Conservation (phyloP, 2,329 filamentous ascomycete species). For the Stagonosporopsis vannaccii region DNA sequence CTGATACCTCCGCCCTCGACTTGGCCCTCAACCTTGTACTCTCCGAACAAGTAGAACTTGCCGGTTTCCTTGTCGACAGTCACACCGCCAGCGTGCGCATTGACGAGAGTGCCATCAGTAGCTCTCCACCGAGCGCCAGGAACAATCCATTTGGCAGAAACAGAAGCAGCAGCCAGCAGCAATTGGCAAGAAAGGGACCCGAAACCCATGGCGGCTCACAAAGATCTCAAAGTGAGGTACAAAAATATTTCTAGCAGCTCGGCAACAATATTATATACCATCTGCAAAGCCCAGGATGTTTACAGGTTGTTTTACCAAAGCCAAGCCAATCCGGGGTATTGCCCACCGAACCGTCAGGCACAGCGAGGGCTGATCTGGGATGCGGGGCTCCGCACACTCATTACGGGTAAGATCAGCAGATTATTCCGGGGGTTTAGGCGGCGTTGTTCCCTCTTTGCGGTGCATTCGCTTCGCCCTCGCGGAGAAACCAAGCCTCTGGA, state of each 20-base stretch:
- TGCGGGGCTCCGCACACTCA: constrained; percentile 35
- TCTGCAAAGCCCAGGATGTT: constrained; percentile 9
- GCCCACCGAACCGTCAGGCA: constrained; percentile 36
- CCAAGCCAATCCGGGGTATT: constrained; percentile 35
- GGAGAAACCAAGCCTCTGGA: constrained; percentile 28
- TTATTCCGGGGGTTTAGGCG: constrained; percentile 32
- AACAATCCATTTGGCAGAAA: constrained; percentile 64
- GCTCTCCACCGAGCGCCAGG: constrained; percentile 68
- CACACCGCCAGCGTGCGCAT: constrained; percentile 67
- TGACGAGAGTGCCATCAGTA: constrained; percentile 66
- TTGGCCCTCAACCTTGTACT: constrained; percentile 66
- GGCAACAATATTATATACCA: constrained; percentile 29
- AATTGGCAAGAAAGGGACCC: constrained; percentile 28
- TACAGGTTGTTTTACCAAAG: constrained; percentile 18
- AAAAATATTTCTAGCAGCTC: constrained; percentile 1
- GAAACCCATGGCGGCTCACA: constrained; percentile 26
- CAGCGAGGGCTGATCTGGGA: constrained; percentile 14
- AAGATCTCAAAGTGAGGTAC: constrained; percentile 1
- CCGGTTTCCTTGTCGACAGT: constrained; percentile 60
- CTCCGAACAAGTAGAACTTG: constrained; percentile 68
- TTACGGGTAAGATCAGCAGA: constrained; percentile 23
- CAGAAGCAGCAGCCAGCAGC: constrained; percentile 31
- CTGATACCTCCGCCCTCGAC: constrained; percentile 67
- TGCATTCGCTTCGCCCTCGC: constrained; percentile 8
- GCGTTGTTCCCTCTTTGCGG: constrained; percentile 19